Evolutionary conservation across 352 stramenopile species (phyloP), one percentile per base, ranked within the genome.

Genomic region (Globisporangium perplexum): DNA sequence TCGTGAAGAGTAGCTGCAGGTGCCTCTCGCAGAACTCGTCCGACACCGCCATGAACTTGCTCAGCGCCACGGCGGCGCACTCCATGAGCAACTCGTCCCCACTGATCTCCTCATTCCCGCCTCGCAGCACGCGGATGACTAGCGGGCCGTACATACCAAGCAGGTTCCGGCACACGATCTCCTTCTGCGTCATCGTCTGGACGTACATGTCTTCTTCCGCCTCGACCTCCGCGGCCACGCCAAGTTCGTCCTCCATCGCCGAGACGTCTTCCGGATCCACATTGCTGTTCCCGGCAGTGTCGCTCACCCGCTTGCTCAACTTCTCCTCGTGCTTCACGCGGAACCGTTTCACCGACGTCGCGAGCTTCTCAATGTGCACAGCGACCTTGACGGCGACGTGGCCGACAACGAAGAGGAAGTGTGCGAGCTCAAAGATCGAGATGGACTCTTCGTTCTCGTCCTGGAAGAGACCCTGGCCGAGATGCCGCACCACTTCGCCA

Each of bases 11-110:
- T 10, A 98, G 71, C 44, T 96, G 84, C 20, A 99, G 69, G 65
- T 99, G 85, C 47, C 96, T 87, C 53, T 98, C 88, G 60, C 96
- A 99, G 55, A 98, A 98, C 10, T 87, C 76, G 39, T 91, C 86
- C 17, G 90, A 98, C n/a, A 99, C 92, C 35, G 84, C 96, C 94
- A 98, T 98, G 53, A 98, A 98, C 71, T 99, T 99, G 74, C 90
- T 97, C n/a, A 99, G 69, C 12, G 91, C 86, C 22, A 99, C 83
- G n/a, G 96, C 88, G 0, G 94, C 87, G 50, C 89, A 92, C 59
- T 98, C 84, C 15, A 90, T 88, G 10, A 99, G 63, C 35, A 98
- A 59, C 30, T 83, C 69, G 35, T 88, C 76, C 33, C 71, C 41
- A 30, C 63, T 82, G 52, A 83, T 74, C 49, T 93, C 77, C 42